These are phyloP conservation scores for Picea abies DNA, from an alignment of 83 land plant genomes.

Conservation along the genomic window DNA sequence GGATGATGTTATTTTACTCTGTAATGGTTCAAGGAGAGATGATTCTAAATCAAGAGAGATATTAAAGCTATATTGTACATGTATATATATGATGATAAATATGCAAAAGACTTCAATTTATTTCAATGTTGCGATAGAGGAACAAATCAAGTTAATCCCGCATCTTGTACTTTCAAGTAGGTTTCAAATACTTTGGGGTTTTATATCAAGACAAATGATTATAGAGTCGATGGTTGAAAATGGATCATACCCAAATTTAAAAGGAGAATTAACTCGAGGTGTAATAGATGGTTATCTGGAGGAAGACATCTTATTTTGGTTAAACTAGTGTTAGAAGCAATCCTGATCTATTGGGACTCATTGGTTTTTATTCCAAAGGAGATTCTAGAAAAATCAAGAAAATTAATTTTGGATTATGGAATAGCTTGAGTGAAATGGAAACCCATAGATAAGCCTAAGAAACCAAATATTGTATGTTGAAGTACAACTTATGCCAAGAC, in stretches of 20 bases:
- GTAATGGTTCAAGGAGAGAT: background rate
- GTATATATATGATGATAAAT: background rate
- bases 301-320: no score
- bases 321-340: no score
- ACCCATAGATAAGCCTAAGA: no score
- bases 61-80: background rate
- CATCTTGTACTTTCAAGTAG: background rate
- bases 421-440: no score
- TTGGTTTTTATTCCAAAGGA: no score
- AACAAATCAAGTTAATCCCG: background rate
- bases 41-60: no score
- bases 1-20: background rate
- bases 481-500: no score
- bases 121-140: background rate
- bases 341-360: no score
- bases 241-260: background rate
- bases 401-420: no score
- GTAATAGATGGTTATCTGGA: no score
- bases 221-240: background rate
- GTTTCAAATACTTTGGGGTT: background rate
- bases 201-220: background rate
- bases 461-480: no score
- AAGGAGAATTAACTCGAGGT: background rate
- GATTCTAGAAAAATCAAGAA: no score
- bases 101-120: background rate